Evolutionary conservation across 495 filamentous ascomycete genomes (phyloP), one percentile per base, ranked within the genome.

Genomic region (Rhizodiscina lignyota): DNA sequence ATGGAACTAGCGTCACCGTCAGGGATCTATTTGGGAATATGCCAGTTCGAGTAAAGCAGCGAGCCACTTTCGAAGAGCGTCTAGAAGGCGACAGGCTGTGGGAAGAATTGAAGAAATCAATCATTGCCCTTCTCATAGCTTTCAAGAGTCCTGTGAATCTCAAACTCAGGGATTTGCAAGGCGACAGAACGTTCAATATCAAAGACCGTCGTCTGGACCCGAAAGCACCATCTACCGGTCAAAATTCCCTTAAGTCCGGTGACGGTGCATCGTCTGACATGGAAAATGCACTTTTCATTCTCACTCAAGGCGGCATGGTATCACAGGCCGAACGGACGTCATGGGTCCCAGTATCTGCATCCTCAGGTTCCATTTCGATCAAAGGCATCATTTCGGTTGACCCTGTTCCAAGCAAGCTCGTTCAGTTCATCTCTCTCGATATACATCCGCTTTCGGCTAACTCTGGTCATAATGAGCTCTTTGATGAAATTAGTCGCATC

Each of bases 21-120:
- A 73, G 81, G 41, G 80, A 93, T 48, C 62, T 97, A 10, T 96
- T 94, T 55, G 89, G 87, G 1, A 85, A 83, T 32, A 85, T 97
- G 77, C 89, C 89, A 1, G 89, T 97, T 8, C 77, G 91, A n/a
- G 76, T 94, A 16, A 93, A 89, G 55, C 80, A 79, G 47, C 67
- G 84, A 44, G 64, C 69, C 8, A 46, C 63, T 3, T 43, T 59
- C 10, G 54, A 66, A 35, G 59, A 55, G 34, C 59, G 61, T 2
- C 56, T 65, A 8, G 69, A 78, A 30, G 39, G 72, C 2, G 77
- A 85, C 20, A 67, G 67, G 36, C 67, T 79, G 34, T 87, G 83
- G 77, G 71, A 81, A 11, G 54, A 59, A 1, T 56, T 94, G 18
- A 70, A 66, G 44, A 65, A 60, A 28, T 46, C 51, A 2, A 45